Evolutionary conservation across 441 rosid species (phyloP).

Genomic region (Populus hybrid): DNA sequence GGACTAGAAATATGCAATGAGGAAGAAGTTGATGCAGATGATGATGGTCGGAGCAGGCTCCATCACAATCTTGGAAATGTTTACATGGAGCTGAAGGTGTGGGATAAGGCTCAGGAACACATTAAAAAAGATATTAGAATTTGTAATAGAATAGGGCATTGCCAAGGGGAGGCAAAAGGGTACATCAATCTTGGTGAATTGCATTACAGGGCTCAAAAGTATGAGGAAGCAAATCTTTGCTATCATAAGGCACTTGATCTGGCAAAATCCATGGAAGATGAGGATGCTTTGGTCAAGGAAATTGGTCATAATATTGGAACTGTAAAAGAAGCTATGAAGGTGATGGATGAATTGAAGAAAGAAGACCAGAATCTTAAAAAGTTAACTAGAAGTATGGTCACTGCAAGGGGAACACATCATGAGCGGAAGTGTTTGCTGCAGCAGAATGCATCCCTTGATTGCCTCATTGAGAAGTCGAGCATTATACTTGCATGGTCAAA

Average conservation of each 20-base stretch:
- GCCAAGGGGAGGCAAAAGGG: constrained; percentile 96
- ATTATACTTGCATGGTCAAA: constrained; percentile 70
- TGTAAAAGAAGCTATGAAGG: constrained; percentile 65
- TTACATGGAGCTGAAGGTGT: constrained; percentile 63
- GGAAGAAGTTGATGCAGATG: constrained; percentile 72
- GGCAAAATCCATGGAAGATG: constrained; percentile 94
- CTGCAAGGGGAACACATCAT: constrained; percentile 56
- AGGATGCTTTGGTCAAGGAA: constrained; percentile 68
- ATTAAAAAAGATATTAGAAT: constrained; percentile 78
- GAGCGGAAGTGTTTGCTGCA: constrained; percentile 66
- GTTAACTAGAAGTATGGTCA: constrained; percentile 47
- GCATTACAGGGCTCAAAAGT: constrained; percentile 70
- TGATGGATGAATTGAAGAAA: constrained; percentile 63
- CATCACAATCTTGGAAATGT: constrained; percentile 93
- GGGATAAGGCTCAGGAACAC: constrained; percentile 74
- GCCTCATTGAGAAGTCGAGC: constrained; percentile 84
- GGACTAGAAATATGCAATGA: constrained; percentile 87
- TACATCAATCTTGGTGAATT: constrained; percentile 92
- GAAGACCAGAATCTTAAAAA: constrained; percentile 88
- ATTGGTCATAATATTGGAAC: constrained; percentile 59
- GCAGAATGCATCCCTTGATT: constrained; percentile 62
- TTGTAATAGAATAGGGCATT: constrained; percentile 66
- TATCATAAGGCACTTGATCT: constrained; percentile 73
- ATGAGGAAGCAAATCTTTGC: constrained; percentile 71
- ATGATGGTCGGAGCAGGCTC: constrained; percentile 85